These are phyloP conservation scores for Scheffersomyces parashehatae DNA, from an alignment of 1,139 yeast genomes.

Conservation along the genomic window DNA sequence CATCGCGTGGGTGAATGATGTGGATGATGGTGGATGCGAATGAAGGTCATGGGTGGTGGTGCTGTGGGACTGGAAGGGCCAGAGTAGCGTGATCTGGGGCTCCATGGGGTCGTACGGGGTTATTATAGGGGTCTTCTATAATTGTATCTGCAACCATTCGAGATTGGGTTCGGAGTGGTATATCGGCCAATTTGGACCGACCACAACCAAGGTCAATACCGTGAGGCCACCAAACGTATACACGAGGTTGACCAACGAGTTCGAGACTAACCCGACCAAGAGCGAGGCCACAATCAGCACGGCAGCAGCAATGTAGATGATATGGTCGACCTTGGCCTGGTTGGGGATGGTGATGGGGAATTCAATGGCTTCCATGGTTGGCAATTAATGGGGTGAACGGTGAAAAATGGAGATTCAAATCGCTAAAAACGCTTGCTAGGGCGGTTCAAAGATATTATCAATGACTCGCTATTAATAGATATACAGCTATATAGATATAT, in stretches of 20 bases:
- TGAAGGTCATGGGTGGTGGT: too few species aligned
- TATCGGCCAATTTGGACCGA: slow-evolving; percentile 58
- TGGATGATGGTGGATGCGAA: too few species aligned
- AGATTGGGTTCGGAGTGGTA: slow-evolving; percentile 33
- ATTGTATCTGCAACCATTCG: slow-evolving; percentile 14
- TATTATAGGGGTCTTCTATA: slow-evolving; percentile 34
- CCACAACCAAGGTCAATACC: slow-evolving; percentile 34
- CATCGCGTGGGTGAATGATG: too few species aligned
- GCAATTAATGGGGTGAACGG: not conserved
- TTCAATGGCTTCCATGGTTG: slow-evolving; percentile 32
- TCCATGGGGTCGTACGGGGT: too few species aligned
- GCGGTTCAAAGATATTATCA: too few species aligned
- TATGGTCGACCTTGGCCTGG: slow-evolving; percentile 38
- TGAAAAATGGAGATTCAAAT: not conserved
- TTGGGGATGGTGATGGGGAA: slow-evolving; percentile 67
- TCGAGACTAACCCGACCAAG: slow-evolving; percentile 46
- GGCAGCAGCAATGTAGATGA: slow-evolving; percentile 20
- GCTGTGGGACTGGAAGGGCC: too few species aligned
- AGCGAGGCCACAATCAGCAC: slow-evolving; percentile 35
- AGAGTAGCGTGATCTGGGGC: too few species aligned
- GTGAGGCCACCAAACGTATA: slow-evolving; percentile 37
- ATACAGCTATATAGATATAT: too few species aligned
- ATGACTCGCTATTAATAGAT: too few species aligned
- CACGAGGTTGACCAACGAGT: slow-evolving; percentile 37
- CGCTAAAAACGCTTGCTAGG: too few species aligned